Evolutionary conservation across 2,329 filamentous ascomycete species (phyloP).

Genomic region (Cercospora sojina): DNA sequence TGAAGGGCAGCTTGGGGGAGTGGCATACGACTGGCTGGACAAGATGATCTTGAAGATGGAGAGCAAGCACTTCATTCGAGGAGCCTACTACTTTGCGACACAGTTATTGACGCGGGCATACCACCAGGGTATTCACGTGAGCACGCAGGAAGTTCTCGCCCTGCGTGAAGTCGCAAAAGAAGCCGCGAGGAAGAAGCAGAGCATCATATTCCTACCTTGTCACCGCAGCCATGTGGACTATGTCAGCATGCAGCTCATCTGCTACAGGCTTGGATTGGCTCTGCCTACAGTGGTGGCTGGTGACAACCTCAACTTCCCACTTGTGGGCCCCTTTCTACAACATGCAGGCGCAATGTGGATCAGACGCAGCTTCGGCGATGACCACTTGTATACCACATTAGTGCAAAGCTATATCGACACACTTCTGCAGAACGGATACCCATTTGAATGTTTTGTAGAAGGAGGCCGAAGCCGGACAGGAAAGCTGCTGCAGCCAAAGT

Average conservation of each 20-base stretch:
- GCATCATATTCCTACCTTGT: constrained; percentile 91
- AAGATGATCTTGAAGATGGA: constrained; percentile 99
- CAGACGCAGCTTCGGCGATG: constrained; percentile 84
- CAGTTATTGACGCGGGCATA: constrained; percentile 91
- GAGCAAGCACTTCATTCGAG: constrained; percentile 84
- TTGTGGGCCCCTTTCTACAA: constrained; percentile 86
- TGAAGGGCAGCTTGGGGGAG: constrained; percentile 70
- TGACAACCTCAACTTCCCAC: constrained; percentile 92
- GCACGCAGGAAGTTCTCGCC: constrained; percentile 85
- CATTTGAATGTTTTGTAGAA: constrained; percentile 97
- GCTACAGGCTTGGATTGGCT: constrained; percentile 85
- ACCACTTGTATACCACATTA: constrained; percentile 84
- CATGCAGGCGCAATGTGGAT: constrained; percentile 98
- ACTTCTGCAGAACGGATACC: constrained; percentile 82
- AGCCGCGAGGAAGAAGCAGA: constrained; percentile 84
- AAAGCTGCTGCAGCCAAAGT: constrained; percentile 90
- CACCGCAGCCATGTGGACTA: constrained; percentile 97
- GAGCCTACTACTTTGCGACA: constrained; percentile 85
- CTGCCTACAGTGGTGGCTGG: constrained; percentile 91
- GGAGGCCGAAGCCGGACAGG: constrained; percentile 89
- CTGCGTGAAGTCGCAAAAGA: constrained; percentile 77
- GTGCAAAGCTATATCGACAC: constrained; percentile 97
- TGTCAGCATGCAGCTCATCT: constrained; percentile 90
- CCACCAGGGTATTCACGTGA: constrained; percentile 94
- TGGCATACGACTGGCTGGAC: constrained; percentile 83